Percentiles rank a stretch among this genome's conserved stretches.
Evolutionary conservation across 176 grass and related monocot species (phyloP).

Genomic region (Rhynchospora pubera): DNA sequence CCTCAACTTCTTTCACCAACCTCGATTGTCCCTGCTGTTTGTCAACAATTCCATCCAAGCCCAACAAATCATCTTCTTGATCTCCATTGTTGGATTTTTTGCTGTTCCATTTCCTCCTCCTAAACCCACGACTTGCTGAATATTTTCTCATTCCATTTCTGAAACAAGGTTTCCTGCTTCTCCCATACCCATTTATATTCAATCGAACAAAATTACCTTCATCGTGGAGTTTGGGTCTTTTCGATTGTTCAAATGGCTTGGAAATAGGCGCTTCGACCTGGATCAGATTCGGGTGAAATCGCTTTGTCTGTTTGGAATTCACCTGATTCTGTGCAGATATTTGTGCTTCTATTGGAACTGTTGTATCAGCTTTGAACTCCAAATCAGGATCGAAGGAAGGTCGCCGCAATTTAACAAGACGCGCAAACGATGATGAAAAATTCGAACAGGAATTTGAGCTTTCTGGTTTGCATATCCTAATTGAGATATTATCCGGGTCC

Average conservation of each 20-base stretch:
- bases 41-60: constrained; percentile 32
- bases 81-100: constrained; percentile 19
- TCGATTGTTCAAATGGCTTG: constrained; percentile 22
- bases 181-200: constrained; percentile 81
- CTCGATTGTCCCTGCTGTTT: constrained; percentile 27
- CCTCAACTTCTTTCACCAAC: constrained; percentile 23
- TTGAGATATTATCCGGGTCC: constrained; percentile 8
- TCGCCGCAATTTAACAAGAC: constrained; percentile 57
- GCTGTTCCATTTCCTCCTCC: constrained; percentile 31
- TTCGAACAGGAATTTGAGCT: constrained; percentile 2
- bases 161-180: constrained; percentile 54
- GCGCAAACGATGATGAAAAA: constrained; percentile 45
- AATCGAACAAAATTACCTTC: constrained; percentile 90
- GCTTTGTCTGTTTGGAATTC: constrained; percentile 41
- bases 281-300: constrained; percentile 65
- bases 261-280: constrained; percentile 23
- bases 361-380: constrained; percentile 16
- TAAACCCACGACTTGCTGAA: constrained; percentile 38
- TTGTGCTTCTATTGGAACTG: neutral
- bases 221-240: constrained; percentile 37
- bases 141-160: constrained; percentile 46
- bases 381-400: constrained; percentile 46
- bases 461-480: neutral
- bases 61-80: constrained; percentile 37
- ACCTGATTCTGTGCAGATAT: neutral